A percentile compares a stretch with the other conserved stretches of the same genome.
Evolutionary conservation across 805 yeast genomes (phyloP).

Genomic region (Candida broadrunensis): DNA sequence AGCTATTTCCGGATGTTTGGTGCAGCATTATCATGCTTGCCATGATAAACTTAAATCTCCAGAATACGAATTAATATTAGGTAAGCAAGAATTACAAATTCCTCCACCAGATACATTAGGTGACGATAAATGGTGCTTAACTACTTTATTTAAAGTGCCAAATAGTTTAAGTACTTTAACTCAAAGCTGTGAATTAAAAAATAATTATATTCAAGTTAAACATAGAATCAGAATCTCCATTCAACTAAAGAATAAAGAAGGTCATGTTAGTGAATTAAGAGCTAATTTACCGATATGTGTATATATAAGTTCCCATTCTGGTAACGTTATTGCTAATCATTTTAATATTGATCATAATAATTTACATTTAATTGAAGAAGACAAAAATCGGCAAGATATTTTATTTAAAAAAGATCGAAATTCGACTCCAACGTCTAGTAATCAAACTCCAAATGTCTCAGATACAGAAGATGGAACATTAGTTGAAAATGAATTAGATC

Average conservation of each 20-base stretch:
- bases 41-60: slow-evolving; percentile 37
- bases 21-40: slow-evolving; percentile 31
- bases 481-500: slow-evolving; percentile 16
- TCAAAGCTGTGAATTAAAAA: slow-evolving; percentile 40
- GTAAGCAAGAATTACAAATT: slow-evolving; percentile 21
- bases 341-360: slow-evolving; percentile 25
- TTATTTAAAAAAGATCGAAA: slow-evolving; percentile 25
- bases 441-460: slow-evolving; percentile 8
- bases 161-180: slow-evolving; percentile 35
- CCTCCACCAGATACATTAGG: slow-evolving; percentile 16
- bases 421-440: background rate
- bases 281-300: slow-evolving; percentile 49
- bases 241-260: slow-evolving; percentile 45
- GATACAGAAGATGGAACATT: slow-evolving; percentile 11
- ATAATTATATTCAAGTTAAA: slow-evolving; percentile 40
- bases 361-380: slow-evolving; percentile 22
- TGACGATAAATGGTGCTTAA: slow-evolving; percentile 45
- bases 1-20: slow-evolving; percentile 18
- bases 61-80: slow-evolving; percentile 31
- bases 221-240: slow-evolving; percentile 46
- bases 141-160: slow-evolving; percentile 41
- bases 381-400: slow-evolving; percentile 20
- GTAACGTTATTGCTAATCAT: slow-evolving; percentile 33
- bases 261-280: slow-evolving; percentile 49
- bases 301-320: slow-evolving; percentile 39